Conservation (phyloP, 441 rosid species). For the Biscutella laevigata region DNA sequence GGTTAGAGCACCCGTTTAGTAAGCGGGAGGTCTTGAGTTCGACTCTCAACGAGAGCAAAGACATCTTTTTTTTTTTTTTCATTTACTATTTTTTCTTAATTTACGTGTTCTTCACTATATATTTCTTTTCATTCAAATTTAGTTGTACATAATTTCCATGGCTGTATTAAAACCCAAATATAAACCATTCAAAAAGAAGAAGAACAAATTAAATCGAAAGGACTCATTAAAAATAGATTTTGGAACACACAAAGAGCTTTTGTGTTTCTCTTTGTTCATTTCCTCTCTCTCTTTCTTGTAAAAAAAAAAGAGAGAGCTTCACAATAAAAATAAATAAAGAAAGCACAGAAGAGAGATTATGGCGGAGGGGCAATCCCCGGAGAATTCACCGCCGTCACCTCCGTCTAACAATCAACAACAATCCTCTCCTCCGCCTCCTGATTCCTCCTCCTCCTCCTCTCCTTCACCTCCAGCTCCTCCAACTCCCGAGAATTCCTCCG, state of each 20-base stretch:
- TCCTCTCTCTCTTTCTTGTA: slow-evolving; percentile 9
- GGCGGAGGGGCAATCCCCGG: slow-evolving; percentile 34
- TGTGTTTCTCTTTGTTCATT: slow-evolving; percentile 20
- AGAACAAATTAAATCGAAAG: not conserved
- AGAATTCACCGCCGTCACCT: slow-evolving; percentile 31
- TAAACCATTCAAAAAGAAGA: slow-evolving; percentile 20
- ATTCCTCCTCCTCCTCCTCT: slow-evolving; percentile 9
- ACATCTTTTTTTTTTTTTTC: not conserved
- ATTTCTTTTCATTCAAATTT: slow-evolving; percentile 1
- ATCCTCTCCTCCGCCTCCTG: slow-evolving; percentile 23
- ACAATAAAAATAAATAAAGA: not conserved
- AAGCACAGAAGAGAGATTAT: slow-evolving; percentile 17
- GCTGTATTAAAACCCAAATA: slow-evolving; percentile 22
- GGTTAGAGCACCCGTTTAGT: slow-evolving; percentile 99
- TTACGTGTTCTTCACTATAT: slow-evolving; percentile 13
- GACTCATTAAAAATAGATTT: slow-evolving; percentile 17
- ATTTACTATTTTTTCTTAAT: not conserved
- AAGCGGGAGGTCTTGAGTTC: slow-evolving; percentile 99
- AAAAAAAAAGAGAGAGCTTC: slow-evolving; percentile 10
- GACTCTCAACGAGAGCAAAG: slow-evolving; percentile 79
- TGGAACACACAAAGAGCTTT: slow-evolving; percentile 15
- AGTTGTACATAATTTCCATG: slow-evolving; percentile 20
- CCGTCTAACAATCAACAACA: slow-evolving; percentile 19
- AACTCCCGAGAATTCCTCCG: slow-evolving; percentile 9
- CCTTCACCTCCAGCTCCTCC: slow-evolving; percentile 26